Evolutionary conservation across 306 rosid species (phyloP).

Genomic region (Clitoria ternatea): DNA sequence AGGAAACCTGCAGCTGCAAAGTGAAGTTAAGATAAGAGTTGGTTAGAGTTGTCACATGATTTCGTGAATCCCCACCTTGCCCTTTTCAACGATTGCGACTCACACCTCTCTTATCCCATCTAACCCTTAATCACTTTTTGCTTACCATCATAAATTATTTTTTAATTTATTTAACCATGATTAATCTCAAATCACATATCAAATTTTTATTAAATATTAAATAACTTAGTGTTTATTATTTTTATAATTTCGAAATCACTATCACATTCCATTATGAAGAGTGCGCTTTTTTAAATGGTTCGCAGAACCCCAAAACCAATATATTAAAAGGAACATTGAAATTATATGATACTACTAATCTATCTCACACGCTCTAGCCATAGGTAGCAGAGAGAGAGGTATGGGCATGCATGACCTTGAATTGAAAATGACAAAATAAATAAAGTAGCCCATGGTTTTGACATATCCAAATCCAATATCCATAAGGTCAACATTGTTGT

Average conservation of each 20-base stretch:
- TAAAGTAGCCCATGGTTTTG: not conserved
- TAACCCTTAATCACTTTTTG: slow-evolving; percentile 1
- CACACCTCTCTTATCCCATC: not conserved
- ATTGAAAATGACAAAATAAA: not conserved
- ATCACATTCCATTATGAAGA: not conserved
- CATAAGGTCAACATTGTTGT: slow-evolving; percentile 24
- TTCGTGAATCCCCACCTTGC: slow-evolving; percentile 47
- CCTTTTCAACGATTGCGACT: slow-evolving; percentile 51
- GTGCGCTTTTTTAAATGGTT: not conserved
- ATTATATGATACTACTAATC: not conserved
- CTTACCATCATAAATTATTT: too few species aligned
- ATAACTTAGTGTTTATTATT: too few species aligned
- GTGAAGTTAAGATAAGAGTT: slow-evolving; percentile 41
- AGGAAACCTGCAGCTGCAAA: slow-evolving; percentile 28
- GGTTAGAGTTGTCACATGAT: slow-evolving; percentile 68
- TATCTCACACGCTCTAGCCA: not conserved
- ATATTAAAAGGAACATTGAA: not conserved
- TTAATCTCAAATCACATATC: too few species aligned
- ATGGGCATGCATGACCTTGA: slow-evolving; percentile 5
- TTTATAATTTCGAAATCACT: slow-evolving; percentile 7
- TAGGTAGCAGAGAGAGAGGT: too few species aligned
- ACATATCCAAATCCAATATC: not conserved
- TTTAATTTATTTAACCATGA: too few species aligned
- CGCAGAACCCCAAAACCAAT: not conserved
- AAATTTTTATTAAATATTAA: too few species aligned